Evolutionary conservation across 2,329 filamentous ascomycete genomes (phyloP), one percentile per base, ranked within the genome.

Genomic region (Dothidotthia symphoricarpi): DNA sequence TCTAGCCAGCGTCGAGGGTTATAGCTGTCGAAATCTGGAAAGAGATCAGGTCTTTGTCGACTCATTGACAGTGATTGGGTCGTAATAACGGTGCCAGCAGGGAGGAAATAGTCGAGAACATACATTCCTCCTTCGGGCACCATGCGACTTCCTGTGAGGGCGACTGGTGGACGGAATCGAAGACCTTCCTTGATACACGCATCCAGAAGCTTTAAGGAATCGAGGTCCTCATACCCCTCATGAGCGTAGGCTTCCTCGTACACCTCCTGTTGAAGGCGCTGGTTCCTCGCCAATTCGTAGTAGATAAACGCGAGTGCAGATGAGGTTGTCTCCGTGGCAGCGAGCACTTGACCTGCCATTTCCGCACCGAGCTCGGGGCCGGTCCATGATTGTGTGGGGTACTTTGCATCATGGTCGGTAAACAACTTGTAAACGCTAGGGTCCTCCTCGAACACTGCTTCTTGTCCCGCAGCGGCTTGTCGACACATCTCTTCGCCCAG

Each of bases 121-220:
- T 45, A 28, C 16, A 53, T 14, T 1, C 50, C 50, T 12, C 43
- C 50, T 13, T 41, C 34, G 13, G 50, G 50, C 9, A 53, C 41
- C 13, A 42, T 11, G 14, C 50, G 50, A 10, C 48, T 51, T 17
- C 50, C 50, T n/a, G 50, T 53, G 1, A 53, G 45, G 7, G 50
- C 50, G 3, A 51, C 50, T 3, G 50, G 50, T 6, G 50, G 50
- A 3, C 50, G 50, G 29, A 49, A 53, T 3, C 50, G 47, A n/a
- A 53, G 41, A n/a, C 50, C 50, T 33, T 53, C 48, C 15, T 49
- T 53, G 14, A 51, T 43, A 8, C 50, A 53, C 5, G 50, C 47
- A 16, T 49, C 45, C 2, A 53, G 32, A 1, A 51, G 31, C 17
- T 53, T 53, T 9, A 53, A 28, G 1, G 39, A 41, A 15, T 53